These are phyloP conservation scores for Wickerhamiella brachini DNA, from an alignment of 805 yeast species.

Conservation along the genomic window DNA sequence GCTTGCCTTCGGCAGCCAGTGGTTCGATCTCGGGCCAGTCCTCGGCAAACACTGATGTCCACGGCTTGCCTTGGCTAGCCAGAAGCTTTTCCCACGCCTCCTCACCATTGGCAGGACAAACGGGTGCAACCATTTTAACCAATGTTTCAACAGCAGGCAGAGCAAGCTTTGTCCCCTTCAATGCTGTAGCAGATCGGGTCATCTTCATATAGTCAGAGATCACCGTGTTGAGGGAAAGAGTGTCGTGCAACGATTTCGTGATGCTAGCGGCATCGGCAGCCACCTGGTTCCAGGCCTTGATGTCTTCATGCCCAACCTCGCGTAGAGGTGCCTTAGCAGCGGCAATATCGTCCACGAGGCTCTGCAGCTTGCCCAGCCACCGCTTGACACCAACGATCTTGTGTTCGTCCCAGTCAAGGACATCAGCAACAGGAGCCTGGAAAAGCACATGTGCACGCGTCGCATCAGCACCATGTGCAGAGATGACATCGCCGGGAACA, in stretches of 20 bases:
- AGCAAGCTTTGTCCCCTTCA: constrained; percentile 28
- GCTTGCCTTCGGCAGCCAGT: constrained; percentile 25
- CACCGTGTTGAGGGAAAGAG: constrained; percentile 64
- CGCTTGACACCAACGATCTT: constrained; percentile 79
- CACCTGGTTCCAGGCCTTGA: constrained; percentile 42
- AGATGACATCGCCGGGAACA: constrained; percentile 69
- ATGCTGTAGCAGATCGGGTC: constrained; percentile 33
- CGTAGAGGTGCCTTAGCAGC: not conserved
- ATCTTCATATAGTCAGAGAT: constrained; percentile 83
- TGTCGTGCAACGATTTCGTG: constrained; percentile 43
- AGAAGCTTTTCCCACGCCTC: constrained; percentile 57
- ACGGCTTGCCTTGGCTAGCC: constrained; percentile 17
- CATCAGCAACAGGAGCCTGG: constrained; percentile 78
- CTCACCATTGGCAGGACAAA: constrained; percentile 69
- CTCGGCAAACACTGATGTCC: constrained; percentile 40
- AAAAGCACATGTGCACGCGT: constrained; percentile 86
- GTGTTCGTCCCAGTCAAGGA: constrained; percentile 77
- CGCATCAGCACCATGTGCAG: constrained; percentile 79
- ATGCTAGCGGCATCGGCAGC: constrained; percentile 37
- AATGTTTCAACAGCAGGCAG: constrained; percentile 29
- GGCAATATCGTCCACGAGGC: constrained; percentile 1
- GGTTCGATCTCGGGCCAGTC: constrained; percentile 50
- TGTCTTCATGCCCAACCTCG: constrained; percentile 31
- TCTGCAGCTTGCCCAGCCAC: constrained; percentile 54
- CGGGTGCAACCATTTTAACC: constrained; percentile 57